Percentiles rank a stretch among this genome's conserved stretches.
Conservation (phyloP, 2,329 filamentous ascomycete genomes). For the Dryadomyces sulphureus region DNA sequence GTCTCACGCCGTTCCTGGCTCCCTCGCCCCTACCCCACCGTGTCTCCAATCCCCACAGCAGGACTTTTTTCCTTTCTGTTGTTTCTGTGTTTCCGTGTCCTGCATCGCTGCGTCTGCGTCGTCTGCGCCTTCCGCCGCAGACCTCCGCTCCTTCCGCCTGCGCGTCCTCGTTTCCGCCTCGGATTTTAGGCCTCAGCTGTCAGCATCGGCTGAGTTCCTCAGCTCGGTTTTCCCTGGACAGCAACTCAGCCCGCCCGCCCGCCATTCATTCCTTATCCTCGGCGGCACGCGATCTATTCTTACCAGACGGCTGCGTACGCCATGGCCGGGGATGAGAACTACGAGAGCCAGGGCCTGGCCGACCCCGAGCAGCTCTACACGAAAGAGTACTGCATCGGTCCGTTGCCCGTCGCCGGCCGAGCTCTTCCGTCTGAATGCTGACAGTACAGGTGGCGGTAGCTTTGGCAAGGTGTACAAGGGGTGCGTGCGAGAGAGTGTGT, state of each 20-base stretch:
- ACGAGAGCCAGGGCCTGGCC: slow-evolving; percentile 38
- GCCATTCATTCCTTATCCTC: too few species aligned
- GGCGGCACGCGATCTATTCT: too few species aligned
- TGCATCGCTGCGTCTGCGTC: not conserved
- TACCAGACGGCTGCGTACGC: too few species aligned
- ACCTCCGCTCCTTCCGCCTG: too few species aligned
- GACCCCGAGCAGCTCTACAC: slow-evolving; percentile 89
- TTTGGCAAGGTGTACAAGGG: slow-evolving; percentile 99
- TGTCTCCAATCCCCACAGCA: not conserved
- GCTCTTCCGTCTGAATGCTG: slow-evolving; percentile 7
- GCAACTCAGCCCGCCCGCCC: too few species aligned
- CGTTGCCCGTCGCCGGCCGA: slow-evolving; percentile 13
- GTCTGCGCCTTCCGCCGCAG: too few species aligned
- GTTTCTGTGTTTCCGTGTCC: not conserved
- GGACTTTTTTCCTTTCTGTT: not conserved
- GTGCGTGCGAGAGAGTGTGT: slow-evolving; percentile 28
- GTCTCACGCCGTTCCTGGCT: not conserved
- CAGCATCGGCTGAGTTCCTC: too few species aligned
- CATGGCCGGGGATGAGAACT: slow-evolving; percentile 9
- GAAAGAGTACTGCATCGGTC: slow-evolving; percentile 81
- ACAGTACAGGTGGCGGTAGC: slow-evolving; percentile 66
- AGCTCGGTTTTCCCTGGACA: too few species aligned
- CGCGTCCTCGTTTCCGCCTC: too few species aligned
- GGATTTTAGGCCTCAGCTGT: too few species aligned
- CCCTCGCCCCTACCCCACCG: not conserved